Evolutionary conservation across 768 basidiomycete species (phyloP).

Genomic region (Collybia sp.): DNA sequence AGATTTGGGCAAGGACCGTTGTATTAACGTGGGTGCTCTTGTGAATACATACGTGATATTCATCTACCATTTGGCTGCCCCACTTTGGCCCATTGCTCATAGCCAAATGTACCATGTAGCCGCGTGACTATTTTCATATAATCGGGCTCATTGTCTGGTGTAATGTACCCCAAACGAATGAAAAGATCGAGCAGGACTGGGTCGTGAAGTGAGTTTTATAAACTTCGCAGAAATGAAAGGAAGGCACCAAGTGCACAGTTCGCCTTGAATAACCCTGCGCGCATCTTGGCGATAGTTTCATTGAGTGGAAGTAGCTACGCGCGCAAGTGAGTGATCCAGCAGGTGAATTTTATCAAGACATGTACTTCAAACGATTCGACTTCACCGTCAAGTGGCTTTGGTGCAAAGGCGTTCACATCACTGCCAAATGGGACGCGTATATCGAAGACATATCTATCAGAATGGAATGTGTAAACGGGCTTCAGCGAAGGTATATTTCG

Average conservation of each 20-base stretch:
- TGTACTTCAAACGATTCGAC: conserved; percentile 88
- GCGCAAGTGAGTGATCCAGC: neutral
- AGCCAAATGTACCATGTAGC: conserved; percentile 69
- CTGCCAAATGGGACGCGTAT: conserved; percentile 55
- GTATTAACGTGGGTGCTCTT: no score
- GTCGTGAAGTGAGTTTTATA: neutral
- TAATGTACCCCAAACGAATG: conserved; percentile 80
- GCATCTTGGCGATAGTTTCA: conserved; percentile 60
- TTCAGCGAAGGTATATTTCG: neutral
- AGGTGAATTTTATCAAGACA: neutral
- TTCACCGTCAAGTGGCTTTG: conserved; percentile 84
- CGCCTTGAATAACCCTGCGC: conserved; percentile 77
- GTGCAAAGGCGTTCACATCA: conserved; percentile 48
- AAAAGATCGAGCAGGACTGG: conserved; percentile 91
- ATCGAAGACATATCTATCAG: conserved; percentile 77
- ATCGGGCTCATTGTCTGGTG: conserved; percentile 83
- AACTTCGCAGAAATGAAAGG: conserved; percentile 1
- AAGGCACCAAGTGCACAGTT: conserved; percentile 82
- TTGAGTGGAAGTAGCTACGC: conserved; percentile 61
- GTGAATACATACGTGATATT: no score
- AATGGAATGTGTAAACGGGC: neutral
- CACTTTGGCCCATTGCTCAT: conserved; percentile 40
- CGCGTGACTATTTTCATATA: conserved; percentile 74
- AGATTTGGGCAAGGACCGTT: no score
- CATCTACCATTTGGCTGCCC: no score